These are phyloP conservation scores for Elongisporangium senticosum DNA, from an alignment of 352 stramenopile genomes.

Conservation along the genomic window DNA sequence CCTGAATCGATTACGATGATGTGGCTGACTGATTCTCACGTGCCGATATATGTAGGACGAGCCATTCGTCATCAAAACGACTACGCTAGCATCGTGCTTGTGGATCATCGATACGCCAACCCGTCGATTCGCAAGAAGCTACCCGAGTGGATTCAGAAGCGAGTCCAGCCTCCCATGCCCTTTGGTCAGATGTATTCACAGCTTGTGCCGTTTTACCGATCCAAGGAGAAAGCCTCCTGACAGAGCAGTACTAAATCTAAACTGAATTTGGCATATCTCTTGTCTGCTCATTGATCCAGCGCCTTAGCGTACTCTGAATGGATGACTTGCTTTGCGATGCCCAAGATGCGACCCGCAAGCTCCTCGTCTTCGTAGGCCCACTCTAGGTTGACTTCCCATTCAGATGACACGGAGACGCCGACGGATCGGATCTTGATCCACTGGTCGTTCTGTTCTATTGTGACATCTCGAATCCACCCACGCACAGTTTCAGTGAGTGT, in stretches of 20 bases:
- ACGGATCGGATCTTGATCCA: conserved; percentile 77
- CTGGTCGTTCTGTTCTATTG: conserved; percentile 52
- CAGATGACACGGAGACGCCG: conserved; percentile 50
- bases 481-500: conserved; percentile 36
- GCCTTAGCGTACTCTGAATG: conserved; percentile 54
- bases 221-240: conserved; percentile 28
- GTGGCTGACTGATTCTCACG: conserved; percentile 5
- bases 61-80: conserved; percentile 98
- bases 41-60: conserved; percentile 52
- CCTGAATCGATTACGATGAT: not conserved
- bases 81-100: conserved; percentile 95
- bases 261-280: conserved; percentile 3
- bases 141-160: conserved; percentile 80
- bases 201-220: conserved; percentile 73
- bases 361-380: conserved; percentile 85
- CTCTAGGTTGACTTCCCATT: conserved; percentile 81
- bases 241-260: conserved; percentile 9
- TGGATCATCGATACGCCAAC: conserved; percentile 93
- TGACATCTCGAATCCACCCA: conserved; percentile 61
- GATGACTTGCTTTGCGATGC: conserved; percentile 80
- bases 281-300: conserved; percentile 10
- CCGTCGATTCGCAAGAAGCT: conserved; percentile 53
- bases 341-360: conserved; percentile 70
- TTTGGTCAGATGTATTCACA: conserved; percentile 74
- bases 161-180: conserved; percentile 44